Evolutionary conservation across 108 stramenopile species (phyloP).

Genomic region (Chaetoceros tenuissimus): DNA sequence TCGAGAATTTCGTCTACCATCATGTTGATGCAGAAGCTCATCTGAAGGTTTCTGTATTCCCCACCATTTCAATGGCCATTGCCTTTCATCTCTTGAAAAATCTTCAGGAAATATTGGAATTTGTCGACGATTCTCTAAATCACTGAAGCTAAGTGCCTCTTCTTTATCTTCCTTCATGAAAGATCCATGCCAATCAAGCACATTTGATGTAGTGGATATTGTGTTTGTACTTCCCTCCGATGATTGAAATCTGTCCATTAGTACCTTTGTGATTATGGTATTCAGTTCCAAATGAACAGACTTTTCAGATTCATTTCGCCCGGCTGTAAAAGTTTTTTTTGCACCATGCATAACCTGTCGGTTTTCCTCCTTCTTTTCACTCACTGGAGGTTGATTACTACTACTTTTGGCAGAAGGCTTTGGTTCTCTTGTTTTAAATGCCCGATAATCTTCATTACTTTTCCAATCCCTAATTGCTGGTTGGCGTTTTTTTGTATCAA

Average conservation of each 20-base stretch:
- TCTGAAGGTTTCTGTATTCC: slow-evolving; percentile 19
- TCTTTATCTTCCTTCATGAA: not conserved
- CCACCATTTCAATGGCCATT: slow-evolving; percentile 34
- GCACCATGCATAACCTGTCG: too few species aligned
- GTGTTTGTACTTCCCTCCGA: too few species aligned
- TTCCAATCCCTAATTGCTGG: not conserved
- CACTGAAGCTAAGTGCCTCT: not conserved
- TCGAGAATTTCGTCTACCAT: not conserved
- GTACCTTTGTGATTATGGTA: too few species aligned
- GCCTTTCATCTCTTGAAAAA: slow-evolving; percentile 21
- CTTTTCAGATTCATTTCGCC: too few species aligned
- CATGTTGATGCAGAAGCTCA: slow-evolving; percentile 15
- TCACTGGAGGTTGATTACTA: too few species aligned
- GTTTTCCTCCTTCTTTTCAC: too few species aligned
- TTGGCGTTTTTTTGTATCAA: not conserved
- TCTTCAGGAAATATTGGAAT: slow-evolving; percentile 37
- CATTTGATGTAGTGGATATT: not conserved
- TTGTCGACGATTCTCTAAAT: not conserved
- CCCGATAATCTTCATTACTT: not conserved
- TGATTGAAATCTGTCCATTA: too few species aligned
- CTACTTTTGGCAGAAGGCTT: too few species aligned
- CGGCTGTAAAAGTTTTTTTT: too few species aligned
- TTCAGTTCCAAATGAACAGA: too few species aligned
- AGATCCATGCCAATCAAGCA: not conserved
- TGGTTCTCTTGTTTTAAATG: too few species aligned